Conservation (phyloP, 129 eudicot species). For the Flaveria linearis region DNA sequence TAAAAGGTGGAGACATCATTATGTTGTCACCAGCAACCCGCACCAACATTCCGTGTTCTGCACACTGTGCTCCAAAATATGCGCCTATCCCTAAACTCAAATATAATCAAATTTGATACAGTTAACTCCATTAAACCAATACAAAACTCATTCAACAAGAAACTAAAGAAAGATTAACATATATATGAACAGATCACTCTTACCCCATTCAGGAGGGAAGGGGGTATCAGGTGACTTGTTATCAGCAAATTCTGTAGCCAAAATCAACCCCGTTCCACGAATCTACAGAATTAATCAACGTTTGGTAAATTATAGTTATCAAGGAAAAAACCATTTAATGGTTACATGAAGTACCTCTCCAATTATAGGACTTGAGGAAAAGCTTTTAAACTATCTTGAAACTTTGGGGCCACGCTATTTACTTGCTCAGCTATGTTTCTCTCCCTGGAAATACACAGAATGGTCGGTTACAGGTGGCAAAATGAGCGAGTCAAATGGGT, state of each 20-base stretch:
- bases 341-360: conserved; percentile 50
- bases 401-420: conserved; percentile 47
- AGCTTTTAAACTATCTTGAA: conserved; percentile 60
- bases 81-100: conserved; percentile 61
- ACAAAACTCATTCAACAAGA: not conserved
- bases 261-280: conserved; percentile 60
- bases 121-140: not conserved
- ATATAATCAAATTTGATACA: not conserved
- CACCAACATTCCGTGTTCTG: conserved; percentile 83
- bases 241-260: conserved; percentile 64
- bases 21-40: conserved; percentile 81
- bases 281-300: conserved; percentile 40
- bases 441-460: conserved; percentile 44
- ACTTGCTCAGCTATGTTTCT: conserved; percentile 59
- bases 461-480: not conserved
- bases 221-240: conserved; percentile 62
- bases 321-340: not conserved
- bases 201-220: conserved; percentile 71
- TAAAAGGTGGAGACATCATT: conserved; percentile 90
- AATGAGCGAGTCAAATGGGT: not conserved
- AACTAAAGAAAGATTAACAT: not conserved
- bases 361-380: conserved; percentile 55
- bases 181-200: conserved; percentile 8
- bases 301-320: not conserved
- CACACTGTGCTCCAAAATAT: conserved; percentile 84